phyloP scores from a whole-genome alignment of 495 filamentous ascomycete species.

The Penicillium salamii region DNA sequence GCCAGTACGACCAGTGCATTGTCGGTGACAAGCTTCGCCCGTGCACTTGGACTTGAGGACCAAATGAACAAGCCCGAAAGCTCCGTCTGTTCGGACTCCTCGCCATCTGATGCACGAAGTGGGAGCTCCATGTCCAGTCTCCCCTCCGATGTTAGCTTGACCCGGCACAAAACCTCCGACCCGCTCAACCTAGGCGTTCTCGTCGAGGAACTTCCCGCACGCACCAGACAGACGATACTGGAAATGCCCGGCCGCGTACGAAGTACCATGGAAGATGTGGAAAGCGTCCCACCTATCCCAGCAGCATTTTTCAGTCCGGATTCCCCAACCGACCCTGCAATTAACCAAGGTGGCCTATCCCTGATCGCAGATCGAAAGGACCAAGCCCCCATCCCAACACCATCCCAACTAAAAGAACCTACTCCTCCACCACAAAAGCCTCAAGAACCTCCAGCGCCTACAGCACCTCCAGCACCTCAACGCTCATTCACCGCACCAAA shows the following conservation, averaged over 20 bases:
- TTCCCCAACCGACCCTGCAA: conserved; percentile 60
- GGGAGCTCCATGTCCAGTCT: conserved; percentile 69
- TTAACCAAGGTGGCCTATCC: conserved; percentile 42
- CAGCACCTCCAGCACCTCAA: too few relatives aligned
- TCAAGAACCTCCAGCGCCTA: conserved; percentile 16
- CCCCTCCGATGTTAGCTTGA: conserved; percentile 38
- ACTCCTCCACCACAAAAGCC: conserved; percentile 18
- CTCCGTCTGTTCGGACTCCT: conserved; percentile 71
- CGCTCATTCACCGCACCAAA: conserved; percentile 26
- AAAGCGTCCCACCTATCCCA: conserved; percentile 34
- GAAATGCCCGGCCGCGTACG: conserved; percentile 18
- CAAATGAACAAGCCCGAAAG: conserved; percentile 51
- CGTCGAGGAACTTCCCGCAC: conserved; percentile 33
- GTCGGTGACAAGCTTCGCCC: conserved; percentile 41
- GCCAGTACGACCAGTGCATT: conserved; percentile 30
- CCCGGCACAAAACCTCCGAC: conserved; percentile 32
- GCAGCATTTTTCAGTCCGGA: conserved; percentile 41
- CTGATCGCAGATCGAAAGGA: conserved; percentile 33
- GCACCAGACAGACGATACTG: conserved; percentile 18
- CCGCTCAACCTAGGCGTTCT: conserved; percentile 33
- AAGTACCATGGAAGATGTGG: conserved; percentile 24
- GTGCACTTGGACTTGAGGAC: conserved; percentile 38
- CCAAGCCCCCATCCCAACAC: not conserved
- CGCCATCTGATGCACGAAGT: conserved; percentile 59
- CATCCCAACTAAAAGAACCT: conserved; percentile 15